phyloP scores from a whole-genome alignment of 306 rosid genomes.

The Dicorynia guianensis region DNA sequence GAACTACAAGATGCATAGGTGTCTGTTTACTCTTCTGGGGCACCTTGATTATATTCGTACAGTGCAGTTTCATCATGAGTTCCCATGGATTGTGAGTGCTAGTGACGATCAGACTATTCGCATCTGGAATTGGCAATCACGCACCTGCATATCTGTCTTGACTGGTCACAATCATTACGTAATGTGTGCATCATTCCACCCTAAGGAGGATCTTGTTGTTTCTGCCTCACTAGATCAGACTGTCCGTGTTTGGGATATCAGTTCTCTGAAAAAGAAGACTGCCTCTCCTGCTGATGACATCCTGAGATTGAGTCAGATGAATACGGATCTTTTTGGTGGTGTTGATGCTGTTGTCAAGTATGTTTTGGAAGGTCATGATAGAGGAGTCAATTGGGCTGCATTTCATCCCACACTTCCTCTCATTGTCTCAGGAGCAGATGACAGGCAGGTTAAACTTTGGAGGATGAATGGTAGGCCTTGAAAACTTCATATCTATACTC shows the following conservation, averaged over 20 bases:
- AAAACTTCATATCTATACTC: neutral
- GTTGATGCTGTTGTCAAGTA: slow-evolving; percentile 93
- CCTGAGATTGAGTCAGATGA: slow-evolving; percentile 91
- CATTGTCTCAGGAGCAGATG: slow-evolving; percentile 98
- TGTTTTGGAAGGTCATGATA: slow-evolving; percentile 97
- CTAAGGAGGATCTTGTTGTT: slow-evolving; percentile 91
- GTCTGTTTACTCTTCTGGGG: slow-evolving; percentile 93
- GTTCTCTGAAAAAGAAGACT: slow-evolving; percentile 89
- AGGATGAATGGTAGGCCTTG: slow-evolving; percentile 82
- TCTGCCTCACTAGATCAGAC: slow-evolving; percentile 98
- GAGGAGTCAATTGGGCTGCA: slow-evolving; percentile 98
- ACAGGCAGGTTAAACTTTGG: slow-evolving; percentile 96
- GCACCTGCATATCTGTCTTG: slow-evolving; percentile 91
- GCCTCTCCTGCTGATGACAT: slow-evolving; percentile 95
- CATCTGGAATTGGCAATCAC: slow-evolving; percentile 99
- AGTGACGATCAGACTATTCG: slow-evolving; percentile 99
- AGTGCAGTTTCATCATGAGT: slow-evolving; percentile 94
- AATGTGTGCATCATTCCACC: slow-evolving; percentile 96
- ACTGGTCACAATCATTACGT: slow-evolving; percentile 99
- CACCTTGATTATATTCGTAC: slow-evolving; percentile 98
- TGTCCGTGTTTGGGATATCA: slow-evolving; percentile 97
- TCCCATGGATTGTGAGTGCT: slow-evolving; percentile 97
- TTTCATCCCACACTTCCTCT: slow-evolving; percentile 94
- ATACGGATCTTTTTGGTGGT: slow-evolving; percentile 94
- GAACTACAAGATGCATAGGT: slow-evolving; percentile 97